Base-by-base conservation (phyloP, 495 filamentous ascomycete species). In the Parathielavia hyrcaniae region DNA sequence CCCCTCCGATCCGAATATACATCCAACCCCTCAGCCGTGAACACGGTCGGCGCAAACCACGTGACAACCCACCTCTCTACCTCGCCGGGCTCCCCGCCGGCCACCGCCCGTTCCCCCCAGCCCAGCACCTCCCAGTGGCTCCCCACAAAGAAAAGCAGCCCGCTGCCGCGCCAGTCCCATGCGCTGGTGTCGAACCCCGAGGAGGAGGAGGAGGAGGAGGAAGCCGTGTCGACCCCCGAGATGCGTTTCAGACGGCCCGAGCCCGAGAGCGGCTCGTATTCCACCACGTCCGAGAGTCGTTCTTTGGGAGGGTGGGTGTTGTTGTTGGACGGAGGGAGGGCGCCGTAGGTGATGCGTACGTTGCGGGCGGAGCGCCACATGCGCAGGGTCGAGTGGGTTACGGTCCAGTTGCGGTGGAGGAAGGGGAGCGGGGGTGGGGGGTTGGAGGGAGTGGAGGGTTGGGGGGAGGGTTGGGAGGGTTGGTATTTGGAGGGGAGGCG, bases 111-210 rank as follows among this genome's bases (percentile, higher is more conserved):
- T 59, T 82, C 73, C 1, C 87, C 87, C 75, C 76, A 88, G 5
- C 86, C 86, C 43, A 91, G 66, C 16, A 88, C 70, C 75, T 91
- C 87, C 87, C 88, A 91, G 65, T 86, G 81, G 44, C 77, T 81
- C 39, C 70, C 73, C 22, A 83, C 83, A 50, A 89, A 79, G 57
- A 73, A 78, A 62, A 91, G 66, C 79, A 72, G 79, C 4, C 86
- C 84, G 60, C 81, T 86, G 5, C 88, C 88, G 26, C 85, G 76
- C 88, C 87, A 91, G 54, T 83, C 76, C 82, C 83, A 90, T 11
- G 69, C 73, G 7, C 74, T 74, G 17, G 53, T 63, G 53, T 72
- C 76, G 44, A 68, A 68, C 5, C 47, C 62, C 5, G 67, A n/a
- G n/a, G n/a, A n/a, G n/a, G n/a, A n/a, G n/a, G n/a, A n/a, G n/a